Conservation (phyloP, 805 yeast species). For the Sungouiella thailandica region DNA sequence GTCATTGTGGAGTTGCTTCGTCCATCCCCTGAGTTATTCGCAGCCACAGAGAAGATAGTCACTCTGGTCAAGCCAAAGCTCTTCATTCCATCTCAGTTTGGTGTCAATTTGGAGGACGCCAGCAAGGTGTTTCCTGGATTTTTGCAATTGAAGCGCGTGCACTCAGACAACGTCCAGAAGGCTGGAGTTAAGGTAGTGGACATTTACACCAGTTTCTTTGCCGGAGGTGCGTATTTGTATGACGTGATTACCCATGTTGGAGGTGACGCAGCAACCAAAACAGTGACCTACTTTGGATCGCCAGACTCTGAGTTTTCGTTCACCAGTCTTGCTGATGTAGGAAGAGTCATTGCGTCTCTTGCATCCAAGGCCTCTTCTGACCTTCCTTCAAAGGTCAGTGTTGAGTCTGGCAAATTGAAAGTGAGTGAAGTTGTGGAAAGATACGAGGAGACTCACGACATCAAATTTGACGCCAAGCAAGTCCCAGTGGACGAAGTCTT, state of each 20-base stretch:
- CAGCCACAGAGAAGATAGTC: conserved; percentile 35
- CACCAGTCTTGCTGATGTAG: conserved; percentile 35
- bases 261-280: conserved; percentile 23
- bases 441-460: conserved; percentile 37
- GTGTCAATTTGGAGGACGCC: conserved; percentile 36
- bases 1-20: conserved; percentile 45
- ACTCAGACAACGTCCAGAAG: conserved; percentile 34
- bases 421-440: conserved; percentile 32
- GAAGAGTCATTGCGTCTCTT: conserved; percentile 35
- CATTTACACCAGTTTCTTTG: conserved; percentile 36
- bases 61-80: conserved; percentile 41
- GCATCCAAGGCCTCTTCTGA: conserved; percentile 26
- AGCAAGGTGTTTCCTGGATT: conserved; percentile 30
- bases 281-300: conserved; percentile 39
- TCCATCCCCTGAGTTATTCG: conserved; percentile 25
- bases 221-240: conserved; percentile 28
- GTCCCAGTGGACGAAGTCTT: conserved; percentile 22
- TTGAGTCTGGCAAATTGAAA: conserved; percentile 37
- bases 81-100: conserved; percentile 60
- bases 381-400: conserved; percentile 41
- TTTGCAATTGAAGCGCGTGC: conserved; percentile 27
- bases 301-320: conserved; percentile 21
- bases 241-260: conserved; percentile 34
- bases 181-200: conserved; percentile 45
- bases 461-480: conserved; percentile 24